These are phyloP conservation scores for Priceomyces carsonii DNA, from an alignment of 805 yeast genomes.

Conservation along the genomic window DNA sequence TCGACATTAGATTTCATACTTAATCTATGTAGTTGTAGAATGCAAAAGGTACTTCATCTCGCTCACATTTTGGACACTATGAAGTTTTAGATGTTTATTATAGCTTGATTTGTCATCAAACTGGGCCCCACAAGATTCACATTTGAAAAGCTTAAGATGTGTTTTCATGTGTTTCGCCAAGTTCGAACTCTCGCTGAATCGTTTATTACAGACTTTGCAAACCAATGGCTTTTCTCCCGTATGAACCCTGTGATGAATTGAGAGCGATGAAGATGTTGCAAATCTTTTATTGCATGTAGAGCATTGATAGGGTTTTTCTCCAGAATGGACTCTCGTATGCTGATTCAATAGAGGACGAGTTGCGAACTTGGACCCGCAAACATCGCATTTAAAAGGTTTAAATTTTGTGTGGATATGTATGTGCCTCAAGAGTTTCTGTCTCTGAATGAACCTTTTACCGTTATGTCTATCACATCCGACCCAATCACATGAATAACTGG, in stretches of 20 bases:
- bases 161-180: conserved; percentile 84
- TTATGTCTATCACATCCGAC: conserved; percentile 64
- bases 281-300: conserved; percentile 71
- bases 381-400: conserved; percentile 72
- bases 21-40: conserved; percentile 2
- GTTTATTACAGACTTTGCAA: conserved; percentile 79
- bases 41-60: conserved; percentile 1
- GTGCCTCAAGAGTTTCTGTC: conserved; percentile 86
- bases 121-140: conserved; percentile 52
- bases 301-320: conserved; percentile 85
- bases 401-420: conserved; percentile 84
- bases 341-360: conserved; percentile 76
- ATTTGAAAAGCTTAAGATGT: conserved; percentile 58
- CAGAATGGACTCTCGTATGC: conserved; percentile 83
- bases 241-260: conserved; percentile 83
- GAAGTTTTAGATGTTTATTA: conserved; percentile 15
- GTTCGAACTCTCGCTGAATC: conserved; percentile 88
- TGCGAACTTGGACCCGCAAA: conserved; percentile 73
- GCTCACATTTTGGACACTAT: conserved; percentile 3
- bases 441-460: conserved; percentile 66
- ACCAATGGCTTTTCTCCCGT: conserved; percentile 86
- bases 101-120: conserved; percentile 37
- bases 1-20: too few species aligned
- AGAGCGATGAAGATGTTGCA: conserved; percentile 79
- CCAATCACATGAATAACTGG: conserved; percentile 77